A percentile compares a stretch with the other conserved stretches of the same genome.
Conservation (phyloP, 2,329 filamentous ascomycete species). For the Lecanoromycetidae sp. region DNA sequence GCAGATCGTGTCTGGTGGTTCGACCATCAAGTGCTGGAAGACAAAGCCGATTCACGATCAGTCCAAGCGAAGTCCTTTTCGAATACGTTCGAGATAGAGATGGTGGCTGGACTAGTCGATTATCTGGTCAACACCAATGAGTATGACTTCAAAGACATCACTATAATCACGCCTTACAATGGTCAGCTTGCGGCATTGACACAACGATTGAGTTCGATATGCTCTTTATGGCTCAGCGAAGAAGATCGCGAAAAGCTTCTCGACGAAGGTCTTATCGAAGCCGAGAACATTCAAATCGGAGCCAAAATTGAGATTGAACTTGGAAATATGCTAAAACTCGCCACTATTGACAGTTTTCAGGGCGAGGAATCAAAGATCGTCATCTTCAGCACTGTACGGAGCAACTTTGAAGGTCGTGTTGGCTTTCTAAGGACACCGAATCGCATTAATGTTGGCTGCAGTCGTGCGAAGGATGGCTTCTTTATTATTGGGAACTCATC, state of each 20-base stretch:
- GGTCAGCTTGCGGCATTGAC: conserved; percentile 22
- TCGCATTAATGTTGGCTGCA: conserved; percentile 26
- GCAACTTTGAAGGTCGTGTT: conserved; percentile 20
- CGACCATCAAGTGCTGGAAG: conserved; percentile 22
- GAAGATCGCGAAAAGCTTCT: conserved; percentile 22
- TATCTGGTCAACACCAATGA: conserved; percentile 22
- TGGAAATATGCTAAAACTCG: conserved; percentile 21
- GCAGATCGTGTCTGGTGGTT: conserved; percentile 23
- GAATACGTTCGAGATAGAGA: conserved; percentile 23
- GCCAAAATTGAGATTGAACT: conserved; percentile 20
- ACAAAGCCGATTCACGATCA: conserved; percentile 7
- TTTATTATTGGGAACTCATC: conserved; percentile 26
- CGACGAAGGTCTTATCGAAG: conserved; percentile 19
- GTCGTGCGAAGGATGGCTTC: conserved; percentile 26
- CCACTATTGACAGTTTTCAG: conserved; percentile 27
- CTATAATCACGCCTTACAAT: conserved; percentile 25
- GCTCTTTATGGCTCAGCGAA: conserved; percentile 23
- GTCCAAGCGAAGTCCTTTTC: conserved; percentile 20
- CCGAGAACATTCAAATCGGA: conserved; percentile 10
- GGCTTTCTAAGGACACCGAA: conserved; percentile 26
- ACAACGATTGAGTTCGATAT: conserved; percentile 18
- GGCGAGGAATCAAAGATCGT: conserved; percentile 28
- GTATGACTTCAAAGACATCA: conserved; percentile 23
- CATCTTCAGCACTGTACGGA: conserved; percentile 25
- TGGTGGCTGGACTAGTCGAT: conserved; percentile 22